Conservation (phyloP, 148 eudicot species). For the Nyssa sinensis region DNA sequence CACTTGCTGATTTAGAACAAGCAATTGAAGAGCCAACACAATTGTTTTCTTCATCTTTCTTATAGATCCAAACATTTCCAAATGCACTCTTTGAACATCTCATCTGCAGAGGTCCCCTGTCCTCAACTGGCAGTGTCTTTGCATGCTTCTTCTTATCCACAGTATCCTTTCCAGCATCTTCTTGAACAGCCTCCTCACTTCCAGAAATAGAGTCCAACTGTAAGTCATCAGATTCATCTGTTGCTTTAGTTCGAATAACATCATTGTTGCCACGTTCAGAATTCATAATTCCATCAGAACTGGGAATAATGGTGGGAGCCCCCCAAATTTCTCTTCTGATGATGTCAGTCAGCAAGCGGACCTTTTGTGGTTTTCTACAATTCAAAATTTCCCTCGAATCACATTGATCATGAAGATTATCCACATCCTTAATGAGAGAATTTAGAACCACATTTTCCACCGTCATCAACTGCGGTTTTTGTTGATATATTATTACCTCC, state of each 20-base stretch:
- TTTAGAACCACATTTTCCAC: constrained; percentile 3
- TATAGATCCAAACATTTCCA: background rate
- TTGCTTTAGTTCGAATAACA: constrained; percentile 3
- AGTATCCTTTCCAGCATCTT: background rate
- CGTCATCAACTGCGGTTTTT: background rate
- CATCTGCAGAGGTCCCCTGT: background rate
- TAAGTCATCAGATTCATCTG: constrained; percentile 10
- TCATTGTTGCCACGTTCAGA: background rate
- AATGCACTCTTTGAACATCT: constrained; percentile 4
- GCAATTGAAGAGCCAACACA: background rate
- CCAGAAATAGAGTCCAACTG: background rate
- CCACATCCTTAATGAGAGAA: background rate
- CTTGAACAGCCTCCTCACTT: background rate
- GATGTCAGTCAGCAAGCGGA: constrained; percentile 21
- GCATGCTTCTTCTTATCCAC: background rate
- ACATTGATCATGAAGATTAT: background rate
- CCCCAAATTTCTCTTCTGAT: constrained; percentile 3
- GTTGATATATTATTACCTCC: background rate
- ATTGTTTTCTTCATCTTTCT: constrained; percentile 15
- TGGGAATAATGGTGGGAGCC: background rate
- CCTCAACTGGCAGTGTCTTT: constrained; percentile 12
- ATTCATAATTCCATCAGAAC: background rate
- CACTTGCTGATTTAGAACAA: constrained; percentile 6
- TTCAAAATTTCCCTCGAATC: constrained; percentile 7
- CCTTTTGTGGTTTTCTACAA: constrained; percentile 12